Percentiles rank a stretch among this genome's conserved stretches.
phyloP scores from a whole-genome alignment of 352 stramenopile species.

The Phytopythium aichiense region DNA sequence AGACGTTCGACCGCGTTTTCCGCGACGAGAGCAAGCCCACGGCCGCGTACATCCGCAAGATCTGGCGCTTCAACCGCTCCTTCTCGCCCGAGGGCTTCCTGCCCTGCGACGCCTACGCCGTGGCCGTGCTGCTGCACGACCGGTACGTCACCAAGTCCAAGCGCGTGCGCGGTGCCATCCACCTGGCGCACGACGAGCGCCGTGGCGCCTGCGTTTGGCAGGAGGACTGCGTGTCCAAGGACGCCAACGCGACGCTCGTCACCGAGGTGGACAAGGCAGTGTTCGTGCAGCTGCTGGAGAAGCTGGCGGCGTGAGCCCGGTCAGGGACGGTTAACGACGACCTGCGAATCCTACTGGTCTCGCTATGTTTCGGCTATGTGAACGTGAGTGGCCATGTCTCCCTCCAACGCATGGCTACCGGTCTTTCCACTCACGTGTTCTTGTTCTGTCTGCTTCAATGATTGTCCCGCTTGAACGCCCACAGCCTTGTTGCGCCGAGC shows the following conservation, averaged over 20 bases:
- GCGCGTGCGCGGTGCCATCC: conserved; percentile 43
- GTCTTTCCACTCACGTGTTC: too few relatives aligned
- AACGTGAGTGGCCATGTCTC: too few relatives aligned
- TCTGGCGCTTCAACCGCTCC: conserved; percentile 60
- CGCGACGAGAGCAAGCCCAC: conserved; percentile 29
- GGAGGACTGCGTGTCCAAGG: conserved; percentile 18
- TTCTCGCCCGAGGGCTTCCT: conserved; percentile 47
- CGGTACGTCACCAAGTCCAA: conserved; percentile 45
- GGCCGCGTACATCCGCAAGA: conserved; percentile 46
- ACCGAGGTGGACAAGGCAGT: conserved; percentile 55
- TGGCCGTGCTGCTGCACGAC: conserved; percentile 55
- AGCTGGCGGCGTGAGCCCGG: conserved; percentile 20
- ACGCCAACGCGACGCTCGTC: conserved; percentile 65
- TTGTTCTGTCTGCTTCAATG: too few relatives aligned
- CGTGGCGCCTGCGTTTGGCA: conserved; percentile 54
- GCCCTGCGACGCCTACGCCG: conserved; percentile 71
- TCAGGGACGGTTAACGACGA: too few relatives aligned
- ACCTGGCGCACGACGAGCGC: conserved; percentile 48
- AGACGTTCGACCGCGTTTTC: conserved; percentile 66
- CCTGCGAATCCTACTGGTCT: too few relatives aligned
- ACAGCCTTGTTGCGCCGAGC: too few relatives aligned
- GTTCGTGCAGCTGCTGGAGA: conserved; percentile 56
- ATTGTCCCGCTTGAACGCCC: too few relatives aligned
- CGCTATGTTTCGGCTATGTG: too few relatives aligned
- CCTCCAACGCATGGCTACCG: too few relatives aligned